phyloP scores from a whole-genome alignment of 2,329 filamentous ascomycete species.

The Botrytis paeoniae region DNA sequence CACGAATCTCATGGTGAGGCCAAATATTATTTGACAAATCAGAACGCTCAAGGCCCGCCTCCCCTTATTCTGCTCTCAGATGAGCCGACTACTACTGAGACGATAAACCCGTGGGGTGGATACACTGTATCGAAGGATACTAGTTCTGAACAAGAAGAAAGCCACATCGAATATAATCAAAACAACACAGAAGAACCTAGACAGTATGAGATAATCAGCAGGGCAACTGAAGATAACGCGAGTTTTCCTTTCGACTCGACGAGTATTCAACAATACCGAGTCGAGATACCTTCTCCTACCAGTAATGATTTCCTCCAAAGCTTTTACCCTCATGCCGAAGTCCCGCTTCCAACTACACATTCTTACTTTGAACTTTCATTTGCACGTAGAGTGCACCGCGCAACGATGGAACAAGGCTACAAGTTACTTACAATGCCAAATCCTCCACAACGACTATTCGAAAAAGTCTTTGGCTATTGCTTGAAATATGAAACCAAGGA shows the following conservation, averaged over 20 bases:
- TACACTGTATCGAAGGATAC: conserved; percentile 30
- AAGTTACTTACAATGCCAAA: conserved; percentile 51
- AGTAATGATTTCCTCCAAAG: conserved; percentile 32
- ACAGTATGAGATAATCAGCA: conserved; percentile 50
- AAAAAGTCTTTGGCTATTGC: conserved; percentile 68
- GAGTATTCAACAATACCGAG: conserved; percentile 33
- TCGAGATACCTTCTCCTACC: conserved; percentile 32
- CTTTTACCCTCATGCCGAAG: conserved; percentile 35
- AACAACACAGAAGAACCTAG: conserved; percentile 19
- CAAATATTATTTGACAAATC: background rate
- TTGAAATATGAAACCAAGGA: conserved; percentile 56
- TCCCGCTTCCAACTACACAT: conserved; percentile 52
- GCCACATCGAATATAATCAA: conserved; percentile 20
- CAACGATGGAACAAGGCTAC: conserved; percentile 60
- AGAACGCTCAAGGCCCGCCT: conserved; percentile 8
- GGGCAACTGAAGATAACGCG: conserved; percentile 52
- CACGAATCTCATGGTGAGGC: conserved; percentile 17
- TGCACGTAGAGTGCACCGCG: conserved; percentile 66
- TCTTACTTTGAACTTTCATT: conserved; percentile 65
- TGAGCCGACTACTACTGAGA: background rate
- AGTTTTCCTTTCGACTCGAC: conserved; percentile 48
- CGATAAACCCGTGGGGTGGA: conserved; percentile 26
- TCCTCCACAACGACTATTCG: conserved; percentile 48
- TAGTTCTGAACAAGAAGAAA: conserved; percentile 27
- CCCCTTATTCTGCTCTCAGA: conserved; percentile 14